Evolutionary conservation across 1,284 basidiomycete species (phyloP), one percentile per base, ranked within the genome.

Genomic region (Malassezia yamatoensis): DNA sequence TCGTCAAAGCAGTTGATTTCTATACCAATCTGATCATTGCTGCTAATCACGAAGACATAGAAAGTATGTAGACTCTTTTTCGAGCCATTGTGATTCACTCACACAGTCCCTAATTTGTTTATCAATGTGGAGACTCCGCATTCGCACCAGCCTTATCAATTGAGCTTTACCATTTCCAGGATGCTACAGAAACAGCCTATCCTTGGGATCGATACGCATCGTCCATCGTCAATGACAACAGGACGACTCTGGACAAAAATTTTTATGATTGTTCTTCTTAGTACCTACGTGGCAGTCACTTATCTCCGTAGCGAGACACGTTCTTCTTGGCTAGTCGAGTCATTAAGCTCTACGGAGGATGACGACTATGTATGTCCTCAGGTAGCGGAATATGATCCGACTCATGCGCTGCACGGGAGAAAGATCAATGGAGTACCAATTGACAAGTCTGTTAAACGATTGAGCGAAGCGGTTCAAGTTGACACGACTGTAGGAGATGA

Each of bases 21-120:
- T 80, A 77, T 70, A 77, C 78, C 64, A 75, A 78, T 62, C 70
- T 80, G 12, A 65, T 80, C n/a, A 67, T 68, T 29, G 80, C 80
- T 63, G 70, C 76, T 5, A 71, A 77, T 45, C 62, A 71, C 44
- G 62, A 63, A 36, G 52, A 64, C 5, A 20, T 62, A 49, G 11
- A 48, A 9, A 16, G 13, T 8, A 9, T 8, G 18, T 45, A 45
- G 24, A 45, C 5, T 33, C 11, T 34, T 29, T 29, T 29, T 7
- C 24, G 7, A 29, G 24, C 24, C 7, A 7, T 7, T 29, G 4
- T 29, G 7, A 29, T 29, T 29, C 4, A 29, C 4, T 29, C 24
- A 29, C 7, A 7, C 24, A 29, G 24, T 29, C 24, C 24, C 24
- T 4, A 29, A 29, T 4, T 29, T 29, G 24, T 29, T 29, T 29